These are phyloP conservation scores for Yamadazyma akitaensis DNA, from an alignment of 805 yeast genomes.

Conservation along the genomic window DNA sequence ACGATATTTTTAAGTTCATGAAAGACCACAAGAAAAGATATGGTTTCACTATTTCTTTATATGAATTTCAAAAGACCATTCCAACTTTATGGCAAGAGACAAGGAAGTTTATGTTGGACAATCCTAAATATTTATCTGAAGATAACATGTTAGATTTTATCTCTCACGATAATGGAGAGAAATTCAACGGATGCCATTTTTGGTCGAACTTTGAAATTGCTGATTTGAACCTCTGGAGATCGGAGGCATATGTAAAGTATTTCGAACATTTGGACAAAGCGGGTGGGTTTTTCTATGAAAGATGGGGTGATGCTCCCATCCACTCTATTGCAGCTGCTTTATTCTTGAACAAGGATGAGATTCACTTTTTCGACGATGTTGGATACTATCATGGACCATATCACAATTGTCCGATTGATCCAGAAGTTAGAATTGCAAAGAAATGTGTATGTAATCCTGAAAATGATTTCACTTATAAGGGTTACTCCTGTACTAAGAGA, in stretches of 20 bases:
- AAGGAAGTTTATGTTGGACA: slow-evolving; percentile 58
- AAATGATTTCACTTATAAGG: slow-evolving; percentile 75
- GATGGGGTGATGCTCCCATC: slow-evolving; percentile 96
- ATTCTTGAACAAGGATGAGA: slow-evolving; percentile 63
- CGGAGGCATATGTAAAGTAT: slow-evolving; percentile 64
- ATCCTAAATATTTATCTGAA: slow-evolving; percentile 59
- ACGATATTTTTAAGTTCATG: slow-evolving; percentile 84
- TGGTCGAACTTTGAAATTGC: slow-evolving; percentile 92
- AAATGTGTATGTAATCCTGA: slow-evolving; percentile 73
- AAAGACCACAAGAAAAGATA: slow-evolving; percentile 73
- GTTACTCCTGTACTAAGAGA: slow-evolving; percentile 67
- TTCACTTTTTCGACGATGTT: slow-evolving; percentile 79
- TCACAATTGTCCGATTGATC: slow-evolving; percentile 74
- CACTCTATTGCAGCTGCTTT: slow-evolving; percentile 85
- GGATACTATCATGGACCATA: slow-evolving; percentile 85
- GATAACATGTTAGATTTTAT: slow-evolving; percentile 70
- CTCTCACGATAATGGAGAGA: slow-evolving; percentile 62
- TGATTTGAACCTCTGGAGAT: slow-evolving; percentile 69
- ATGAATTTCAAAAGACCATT: slow-evolving; percentile 82
- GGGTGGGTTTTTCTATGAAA: slow-evolving; percentile 91
- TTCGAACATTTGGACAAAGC: slow-evolving; percentile 71
- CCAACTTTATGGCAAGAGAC: slow-evolving; percentile 80
- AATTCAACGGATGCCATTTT: slow-evolving; percentile 81
- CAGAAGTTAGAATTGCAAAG: slow-evolving; percentile 49
- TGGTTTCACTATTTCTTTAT: slow-evolving; percentile 80